Percentiles rank a stretch among this genome's conserved stretches.
Evolutionary conservation across 2,329 filamentous ascomycete species (phyloP).

Genomic region (Graphiopsis chlorocephala): DNA sequence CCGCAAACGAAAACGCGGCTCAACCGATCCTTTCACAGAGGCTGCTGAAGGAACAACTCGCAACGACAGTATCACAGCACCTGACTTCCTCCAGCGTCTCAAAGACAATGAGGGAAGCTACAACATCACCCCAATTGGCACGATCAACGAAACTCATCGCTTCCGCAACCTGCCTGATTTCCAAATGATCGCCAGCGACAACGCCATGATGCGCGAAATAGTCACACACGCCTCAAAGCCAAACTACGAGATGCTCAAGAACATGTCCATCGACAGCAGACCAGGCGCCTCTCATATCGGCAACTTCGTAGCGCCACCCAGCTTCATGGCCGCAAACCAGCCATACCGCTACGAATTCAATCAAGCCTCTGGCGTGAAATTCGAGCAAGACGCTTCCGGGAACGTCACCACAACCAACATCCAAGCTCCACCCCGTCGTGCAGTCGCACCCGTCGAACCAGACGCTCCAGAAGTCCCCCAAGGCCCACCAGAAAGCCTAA

Average conservation of each 20-base stretch:
- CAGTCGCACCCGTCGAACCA: constrained; percentile 57
- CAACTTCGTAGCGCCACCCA: constrained; percentile 29
- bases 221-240: constrained; percentile 68
- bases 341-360: constrained; percentile 66
- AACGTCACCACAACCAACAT: constrained; percentile 51
- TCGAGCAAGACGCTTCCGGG: constrained; percentile 54
- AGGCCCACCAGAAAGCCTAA: constrained; percentile 56
- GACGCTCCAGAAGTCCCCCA: constrained; percentile 63
- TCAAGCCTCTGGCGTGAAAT: constrained; percentile 77
- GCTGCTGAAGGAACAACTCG: not conserved
- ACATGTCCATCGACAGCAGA: constrained; percentile 65
- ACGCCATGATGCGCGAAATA: constrained; percentile 67
- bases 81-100: constrained; percentile 31
- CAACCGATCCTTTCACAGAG: constrained; percentile 53
- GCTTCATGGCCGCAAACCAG: constrained; percentile 29
- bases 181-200: constrained; percentile 47
- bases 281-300: constrained; percentile 70
- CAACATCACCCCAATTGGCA: constrained; percentile 40
- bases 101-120: constrained; percentile 30
- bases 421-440: constrained; percentile 58
- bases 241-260: constrained; percentile 57
- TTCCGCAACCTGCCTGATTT: constrained; percentile 87
- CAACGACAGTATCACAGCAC: constrained; percentile 24
- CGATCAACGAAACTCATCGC: constrained; percentile 76
- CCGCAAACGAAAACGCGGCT: constrained; percentile 79